A percentile compares a stretch with the other conserved stretches of the same genome.
These are phyloP conservation scores for Lentinula sp. DNA, from an alignment of 768 basidiomycete species.

Conservation along the genomic window DNA sequence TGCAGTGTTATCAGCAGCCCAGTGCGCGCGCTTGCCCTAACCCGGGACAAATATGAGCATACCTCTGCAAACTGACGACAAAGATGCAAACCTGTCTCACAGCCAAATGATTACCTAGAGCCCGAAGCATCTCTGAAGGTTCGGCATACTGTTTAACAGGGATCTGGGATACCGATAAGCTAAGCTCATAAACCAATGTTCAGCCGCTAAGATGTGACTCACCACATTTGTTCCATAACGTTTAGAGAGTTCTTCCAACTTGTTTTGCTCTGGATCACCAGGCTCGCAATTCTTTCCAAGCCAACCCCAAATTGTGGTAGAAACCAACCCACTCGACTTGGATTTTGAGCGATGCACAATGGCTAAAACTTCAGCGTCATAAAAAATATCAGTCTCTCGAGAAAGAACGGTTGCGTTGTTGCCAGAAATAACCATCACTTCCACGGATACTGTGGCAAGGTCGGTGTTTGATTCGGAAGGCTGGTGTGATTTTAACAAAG, in stretches of 20 bases:
- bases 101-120: constrained; percentile 67
- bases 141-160: constrained; percentile 58
- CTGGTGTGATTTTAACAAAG: constrained; percentile 28
- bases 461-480: constrained; percentile 18
- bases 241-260: constrained; percentile 63
- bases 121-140: constrained; percentile 51
- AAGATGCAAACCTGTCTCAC: constrained; percentile 59
- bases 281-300: constrained; percentile 47
- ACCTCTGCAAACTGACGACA: neutral
- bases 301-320: constrained; percentile 76
- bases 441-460: constrained; percentile 61
- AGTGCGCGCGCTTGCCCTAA: constrained; percentile 67
- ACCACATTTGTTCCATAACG: constrained; percentile 68
- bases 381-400: constrained; percentile 49
- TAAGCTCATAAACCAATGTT: too few relatives aligned
- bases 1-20: constrained; percentile 75
- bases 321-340: constrained; percentile 56
- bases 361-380: constrained; percentile 66
- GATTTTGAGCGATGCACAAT: constrained; percentile 68
- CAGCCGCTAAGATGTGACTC: constrained; percentile 22
- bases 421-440: constrained; percentile 57
- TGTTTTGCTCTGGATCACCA: constrained; percentile 58
- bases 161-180: constrained; percentile 20
- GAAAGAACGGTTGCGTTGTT: constrained; percentile 40
- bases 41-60: neutral